A percentile compares a stretch with the other conserved stretches of the same genome.
Conservation (phyloP, 768 basidiomycete genomes). For the Pleurotus tuoliensis region DNA sequence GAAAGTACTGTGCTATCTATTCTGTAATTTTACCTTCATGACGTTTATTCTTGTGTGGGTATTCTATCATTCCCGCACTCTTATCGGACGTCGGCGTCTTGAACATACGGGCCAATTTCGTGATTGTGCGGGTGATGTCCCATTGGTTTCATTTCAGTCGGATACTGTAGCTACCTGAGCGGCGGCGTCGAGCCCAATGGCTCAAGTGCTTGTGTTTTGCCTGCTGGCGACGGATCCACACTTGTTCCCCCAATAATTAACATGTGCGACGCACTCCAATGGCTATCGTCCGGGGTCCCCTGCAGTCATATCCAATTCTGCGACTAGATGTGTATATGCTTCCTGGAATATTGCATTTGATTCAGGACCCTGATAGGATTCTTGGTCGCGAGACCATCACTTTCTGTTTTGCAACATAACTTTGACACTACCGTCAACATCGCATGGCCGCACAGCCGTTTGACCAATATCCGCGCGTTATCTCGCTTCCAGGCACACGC, state of each 20-base stretch:
- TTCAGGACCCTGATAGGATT: not conserved
- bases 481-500: slow-evolving; percentile 5
- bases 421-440: not conserved
- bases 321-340: not conserved
- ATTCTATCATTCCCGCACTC: not conserved
- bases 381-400: slow-evolving; percentile 3
- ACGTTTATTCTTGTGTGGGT: not conserved
- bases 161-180: not conserved
- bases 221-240: slow-evolving; percentile 1
- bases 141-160: not conserved
- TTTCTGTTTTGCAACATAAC: too few relatives aligned
- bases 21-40: not conserved
- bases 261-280: not conserved
- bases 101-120: not conserved
- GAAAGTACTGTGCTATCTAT: not conserved
- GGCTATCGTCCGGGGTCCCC: too few relatives aligned
- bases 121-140: slow-evolving; percentile 1
- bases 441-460: not conserved
- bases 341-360: not conserved
- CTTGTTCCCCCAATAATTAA: not conserved
- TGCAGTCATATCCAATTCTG: not conserved
- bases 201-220: slow-evolving; percentile 1
- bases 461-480: slow-evolving; percentile 5
- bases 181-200: not conserved
- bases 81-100: not conserved